Base-by-base conservation (phyloP, 805 yeast species). In the Zygosaccharomyces pseudorouxii region DNA sequence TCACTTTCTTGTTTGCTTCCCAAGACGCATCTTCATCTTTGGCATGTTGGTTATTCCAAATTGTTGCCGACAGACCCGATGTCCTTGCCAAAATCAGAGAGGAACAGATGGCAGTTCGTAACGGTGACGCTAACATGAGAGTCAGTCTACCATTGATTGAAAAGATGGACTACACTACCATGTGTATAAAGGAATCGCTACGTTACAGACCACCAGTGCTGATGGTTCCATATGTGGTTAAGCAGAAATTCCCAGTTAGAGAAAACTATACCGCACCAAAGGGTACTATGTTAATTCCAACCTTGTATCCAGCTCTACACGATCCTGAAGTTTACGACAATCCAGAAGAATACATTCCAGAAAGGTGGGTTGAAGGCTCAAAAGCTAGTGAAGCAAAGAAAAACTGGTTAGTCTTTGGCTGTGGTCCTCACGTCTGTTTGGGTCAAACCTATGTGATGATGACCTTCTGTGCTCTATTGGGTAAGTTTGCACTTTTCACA, bases 11-110 rank as follows among this genome's bases (percentile, higher is more conserved):
- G 68, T 93, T 93, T 69, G 99, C 99, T 5, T 86, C 97, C 4
- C 99, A 93, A 72, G 99, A 93, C 71, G 99, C 99, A 20, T 86
- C 97, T 6, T 89, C 97, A 1, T 88, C 97, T 3, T 82, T 95
- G 58, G 93, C 97, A 54, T 92, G 98, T 71, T 93, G 99, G 99
- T 76, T 93, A 62, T 93, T 92, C 81, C 99, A 93, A 76, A 80
- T 89, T 59, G 83, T 89, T 48, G 90, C 97, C 52, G 99, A 93
- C 68, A 81, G 97, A 63, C 97, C 97, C 36, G 98, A 93, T 56
- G 84, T 93, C 50, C 80, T 81, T 67, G 75, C 70, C 36, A 90
- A 90, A 70, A 79, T 93, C 55, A 86, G 98, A 72, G 87, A 86
- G 69, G 99, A 93, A 71, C 99, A 93, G 74, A 68, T 90, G 59